Conservation (phyloP, 2,329 filamentous ascomycete genomes). For the Neonectria punicea region DNA sequence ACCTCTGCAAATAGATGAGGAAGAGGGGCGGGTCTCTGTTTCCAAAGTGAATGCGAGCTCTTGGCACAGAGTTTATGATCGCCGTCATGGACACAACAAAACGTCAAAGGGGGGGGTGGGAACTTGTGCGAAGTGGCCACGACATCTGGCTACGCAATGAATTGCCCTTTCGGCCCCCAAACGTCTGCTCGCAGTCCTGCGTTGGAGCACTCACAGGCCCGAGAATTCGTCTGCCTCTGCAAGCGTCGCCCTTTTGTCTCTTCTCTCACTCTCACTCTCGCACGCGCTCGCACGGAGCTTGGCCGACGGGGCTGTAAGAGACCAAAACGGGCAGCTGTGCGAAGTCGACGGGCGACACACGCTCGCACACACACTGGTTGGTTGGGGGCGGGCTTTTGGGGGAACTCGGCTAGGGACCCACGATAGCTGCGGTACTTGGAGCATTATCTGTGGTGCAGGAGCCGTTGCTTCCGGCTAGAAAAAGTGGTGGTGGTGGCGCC, state of each 20-base stretch:
- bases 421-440: slow-evolving; percentile 36
- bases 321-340: slow-evolving; percentile 29
- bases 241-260: slow-evolving; percentile 20
- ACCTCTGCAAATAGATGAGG: slow-evolving; percentile 6
- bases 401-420: slow-evolving; percentile 27
- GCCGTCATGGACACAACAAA: slow-evolving; percentile 30
- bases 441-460: slow-evolving; percentile 24
- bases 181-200: slow-evolving; percentile 14
- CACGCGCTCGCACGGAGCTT: slow-evolving; percentile 23
- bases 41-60: slow-evolving; percentile 13
- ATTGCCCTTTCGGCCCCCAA: slow-evolving; percentile 23
- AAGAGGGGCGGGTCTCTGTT: slow-evolving; percentile 1
- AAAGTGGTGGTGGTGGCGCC: neutral
- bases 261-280: neutral
- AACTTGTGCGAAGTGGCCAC: slow-evolving; percentile 30
- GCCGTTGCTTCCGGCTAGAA: slow-evolving; percentile 21
- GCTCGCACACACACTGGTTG: neutral
- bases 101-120: slow-evolving; percentile 4
- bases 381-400: slow-evolving; percentile 18
- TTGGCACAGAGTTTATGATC: slow-evolving; percentile 15
- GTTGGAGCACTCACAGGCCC: slow-evolving; percentile 32
- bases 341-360: slow-evolving; percentile 1
- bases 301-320: slow-evolving; percentile 27
- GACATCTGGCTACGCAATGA: slow-evolving; percentile 37
- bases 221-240: slow-evolving; percentile 36